phyloP scores from a whole-genome alignment of 1,284 basidiomycete genomes.

The Cutaneotrichosporon sp. region DNA sequence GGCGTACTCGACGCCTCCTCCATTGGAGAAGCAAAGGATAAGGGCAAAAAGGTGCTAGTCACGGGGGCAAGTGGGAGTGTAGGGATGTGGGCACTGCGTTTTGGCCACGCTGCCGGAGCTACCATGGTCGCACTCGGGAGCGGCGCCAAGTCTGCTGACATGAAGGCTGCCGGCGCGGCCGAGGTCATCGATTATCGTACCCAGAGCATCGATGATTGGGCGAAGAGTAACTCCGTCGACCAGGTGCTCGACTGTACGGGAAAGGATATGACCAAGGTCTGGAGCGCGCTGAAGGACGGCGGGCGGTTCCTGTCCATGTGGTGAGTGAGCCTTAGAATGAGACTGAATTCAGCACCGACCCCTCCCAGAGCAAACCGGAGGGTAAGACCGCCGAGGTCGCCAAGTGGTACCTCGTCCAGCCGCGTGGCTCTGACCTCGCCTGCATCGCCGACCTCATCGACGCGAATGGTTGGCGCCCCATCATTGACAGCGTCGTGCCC shows the following conservation, averaged over 20 bases:
- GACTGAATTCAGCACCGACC: conserved; percentile 12
- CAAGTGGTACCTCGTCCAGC: conserved; percentile 26
- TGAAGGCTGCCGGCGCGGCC: conserved; percentile 10
- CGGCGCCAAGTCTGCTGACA: background rate
- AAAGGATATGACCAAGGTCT: conserved; percentile 8
- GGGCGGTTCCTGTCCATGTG: conserved; percentile 17
- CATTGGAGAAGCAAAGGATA: background rate
- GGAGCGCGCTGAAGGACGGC: conserved; percentile 18
- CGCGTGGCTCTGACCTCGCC: conserved; percentile 19
- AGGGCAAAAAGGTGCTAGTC: conserved; percentile 12
- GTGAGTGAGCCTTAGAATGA: background rate
- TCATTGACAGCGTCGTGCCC: conserved; percentile 23
- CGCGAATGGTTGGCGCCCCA: conserved; percentile 11
- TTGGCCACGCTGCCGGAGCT: conserved; percentile 14
- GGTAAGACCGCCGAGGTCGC: conserved; percentile 5
- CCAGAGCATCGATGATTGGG: conserved; percentile 6
- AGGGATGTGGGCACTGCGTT: conserved; percentile 17
- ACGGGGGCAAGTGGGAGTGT: conserved; percentile 17
- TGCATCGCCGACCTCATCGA: conserved; percentile 17
- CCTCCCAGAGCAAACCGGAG: conserved; percentile 9
- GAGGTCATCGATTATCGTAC: conserved; percentile 18
- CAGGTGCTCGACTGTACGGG: conserved; percentile 21
- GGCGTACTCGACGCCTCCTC: conserved; percentile 13
- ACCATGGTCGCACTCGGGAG: conserved; percentile 6
- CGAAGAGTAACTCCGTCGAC: conserved; percentile 10